These are phyloP conservation scores for Tetradesmus obliquus DNA, from an alignment of 139 green algal species.

Conservation along the genomic window DNA sequence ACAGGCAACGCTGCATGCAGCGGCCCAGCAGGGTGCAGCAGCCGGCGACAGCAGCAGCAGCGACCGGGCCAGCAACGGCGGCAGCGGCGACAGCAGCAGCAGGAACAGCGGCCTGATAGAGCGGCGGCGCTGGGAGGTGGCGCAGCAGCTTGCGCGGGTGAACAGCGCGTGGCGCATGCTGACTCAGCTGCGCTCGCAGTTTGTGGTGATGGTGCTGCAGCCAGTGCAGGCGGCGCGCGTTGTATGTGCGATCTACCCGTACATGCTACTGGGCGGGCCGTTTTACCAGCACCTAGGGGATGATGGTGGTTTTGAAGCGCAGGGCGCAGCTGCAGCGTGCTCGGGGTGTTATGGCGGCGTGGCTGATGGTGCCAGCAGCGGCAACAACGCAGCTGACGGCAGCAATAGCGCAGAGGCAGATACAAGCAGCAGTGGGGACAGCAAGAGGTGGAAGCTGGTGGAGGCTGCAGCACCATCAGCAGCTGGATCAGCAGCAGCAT, in stretches of 20 bases:
- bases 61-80: neutral
- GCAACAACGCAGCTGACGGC: neutral
- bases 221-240: neutral
- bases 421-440: neutral
- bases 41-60: neutral
- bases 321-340: neutral
- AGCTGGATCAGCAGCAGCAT: neutral
- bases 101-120: neutral
- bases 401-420: neutral
- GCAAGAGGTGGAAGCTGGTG: neutral
- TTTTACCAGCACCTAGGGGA: neutral
- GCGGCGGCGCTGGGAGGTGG: neutral
- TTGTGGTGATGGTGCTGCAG: neutral
- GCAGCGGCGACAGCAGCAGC: neutral
- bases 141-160: conserved; percentile 1
- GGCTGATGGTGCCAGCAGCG: neutral
- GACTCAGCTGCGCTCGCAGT: neutral
- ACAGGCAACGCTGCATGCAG: neutral
- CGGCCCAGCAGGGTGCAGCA: neutral
- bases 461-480: neutral
- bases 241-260: neutral
- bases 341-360: neutral
- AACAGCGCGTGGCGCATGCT: conserved; percentile 7
- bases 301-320: too few relatives aligned
- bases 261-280: conserved; percentile 10